A percentile compares a stretch with the other conserved stretches of the same genome.
Evolutionary conservation across 805 yeast species (phyloP).

Genomic region (Komagataella phaffii): DNA sequence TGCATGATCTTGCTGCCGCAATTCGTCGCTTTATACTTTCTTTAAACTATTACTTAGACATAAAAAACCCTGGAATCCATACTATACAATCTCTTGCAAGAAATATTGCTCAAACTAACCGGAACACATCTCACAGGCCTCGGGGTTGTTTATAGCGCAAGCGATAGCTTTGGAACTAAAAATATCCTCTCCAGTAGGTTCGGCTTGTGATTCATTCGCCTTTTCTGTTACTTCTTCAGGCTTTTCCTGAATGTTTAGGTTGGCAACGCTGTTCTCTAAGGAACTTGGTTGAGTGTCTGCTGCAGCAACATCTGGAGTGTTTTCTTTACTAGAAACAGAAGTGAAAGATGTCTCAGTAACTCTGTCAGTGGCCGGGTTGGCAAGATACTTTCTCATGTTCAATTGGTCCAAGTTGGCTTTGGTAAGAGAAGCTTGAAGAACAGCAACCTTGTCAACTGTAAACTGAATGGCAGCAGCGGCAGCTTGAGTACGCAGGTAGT

Average conservation of each 20-base stretch:
- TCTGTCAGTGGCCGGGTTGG: conserved; percentile 11
- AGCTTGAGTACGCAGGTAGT: conserved; percentile 94
- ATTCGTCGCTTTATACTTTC: background rate
- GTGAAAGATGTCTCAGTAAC: conserved; percentile 13
- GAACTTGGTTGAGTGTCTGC: conserved; percentile 20
- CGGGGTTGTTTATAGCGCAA: conserved; percentile 94
- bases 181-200: conserved; percentile 57
- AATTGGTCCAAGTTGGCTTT: conserved; percentile 17
- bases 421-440: conserved; percentile 13
- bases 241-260: conserved; percentile 22
- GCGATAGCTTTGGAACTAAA: conserved; percentile 90
- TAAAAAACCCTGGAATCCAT: conserved; percentile 1
- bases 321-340: conserved; percentile 23
- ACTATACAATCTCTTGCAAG: background rate
- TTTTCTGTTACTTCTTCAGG: conserved; percentile 9
- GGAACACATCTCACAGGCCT: conserved; percentile 97
- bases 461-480: conserved; percentile 97
- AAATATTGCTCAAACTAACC: conserved; percentile 36
- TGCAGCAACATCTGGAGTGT: conserved; percentile 28
- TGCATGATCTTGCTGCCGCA: too few relatives aligned
- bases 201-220: conserved; percentile 13
- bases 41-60: background rate
- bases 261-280: conserved; percentile 32
- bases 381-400: conserved; percentile 19
- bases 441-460: conserved; percentile 49